These are phyloP conservation scores for Linnemannia zychae DNA, from an alignment of 192 early-diverging fungal genomes.

Conservation along the genomic window DNA sequence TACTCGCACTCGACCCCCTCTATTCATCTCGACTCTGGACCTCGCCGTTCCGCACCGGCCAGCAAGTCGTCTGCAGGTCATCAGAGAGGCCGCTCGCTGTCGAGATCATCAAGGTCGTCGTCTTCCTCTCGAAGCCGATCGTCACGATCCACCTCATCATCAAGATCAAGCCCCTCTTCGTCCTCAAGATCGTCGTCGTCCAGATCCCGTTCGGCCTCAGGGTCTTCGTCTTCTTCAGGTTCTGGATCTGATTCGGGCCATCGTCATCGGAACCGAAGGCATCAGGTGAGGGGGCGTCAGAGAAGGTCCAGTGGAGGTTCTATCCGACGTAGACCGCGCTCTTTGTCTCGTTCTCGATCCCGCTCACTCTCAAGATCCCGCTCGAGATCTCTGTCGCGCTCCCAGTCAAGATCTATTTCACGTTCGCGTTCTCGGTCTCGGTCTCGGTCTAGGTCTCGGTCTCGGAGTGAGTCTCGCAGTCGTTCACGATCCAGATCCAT, in stretches of 20 bases:
- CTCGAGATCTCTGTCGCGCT: conserved; percentile 2
- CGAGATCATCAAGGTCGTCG: conserved; percentile 15
- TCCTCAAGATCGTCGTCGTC: neutral
- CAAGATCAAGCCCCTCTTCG: conserved; percentile 6
- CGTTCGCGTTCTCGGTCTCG: neutral
- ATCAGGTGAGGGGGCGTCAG: neutral
- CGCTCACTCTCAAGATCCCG: conserved; percentile 13
- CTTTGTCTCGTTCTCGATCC: conserved; percentile 14
- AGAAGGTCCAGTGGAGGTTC: neutral
- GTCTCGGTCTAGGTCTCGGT: conserved; percentile 11
- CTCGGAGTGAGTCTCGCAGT: conserved; percentile 2
- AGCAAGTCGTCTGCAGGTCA: conserved; percentile 10
- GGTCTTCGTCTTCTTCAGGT: conserved; percentile 16
- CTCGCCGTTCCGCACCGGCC: neutral
- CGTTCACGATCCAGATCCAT: conserved; percentile 5
- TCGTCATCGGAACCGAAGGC: neutral
- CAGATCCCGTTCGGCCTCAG: conserved; percentile 4
- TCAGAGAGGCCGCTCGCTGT: conserved; percentile 11
- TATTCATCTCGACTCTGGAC: neutral
- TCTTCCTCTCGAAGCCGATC: conserved; percentile 15
- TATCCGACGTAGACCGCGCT: neutral
- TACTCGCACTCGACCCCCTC: neutral
- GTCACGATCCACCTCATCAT: conserved; percentile 1
- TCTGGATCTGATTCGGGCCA: conserved; percentile 2
- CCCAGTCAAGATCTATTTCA: conserved; percentile 1